Conservation (phyloP, 2,329 filamentous ascomycete species). For the Hawksworthiomyces lignivorus region DNA sequence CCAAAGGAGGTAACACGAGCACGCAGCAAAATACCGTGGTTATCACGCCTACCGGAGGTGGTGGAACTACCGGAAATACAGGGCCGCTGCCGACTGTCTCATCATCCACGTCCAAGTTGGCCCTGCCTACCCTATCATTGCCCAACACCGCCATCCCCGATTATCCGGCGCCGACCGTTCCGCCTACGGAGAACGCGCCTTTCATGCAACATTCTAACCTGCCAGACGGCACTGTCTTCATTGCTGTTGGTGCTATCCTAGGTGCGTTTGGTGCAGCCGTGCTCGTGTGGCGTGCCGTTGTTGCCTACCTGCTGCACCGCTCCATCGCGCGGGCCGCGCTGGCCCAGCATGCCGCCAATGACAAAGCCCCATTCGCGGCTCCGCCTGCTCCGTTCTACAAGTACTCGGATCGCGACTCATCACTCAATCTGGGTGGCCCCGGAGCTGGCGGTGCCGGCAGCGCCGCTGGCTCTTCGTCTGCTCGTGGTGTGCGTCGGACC, state of each 20-base stretch:
- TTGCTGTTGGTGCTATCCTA: conserved; percentile 81
- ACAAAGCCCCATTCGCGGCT: conserved; percentile 57
- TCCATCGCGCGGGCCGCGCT: conserved; percentile 81
- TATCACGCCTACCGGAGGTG: conserved; percentile 7
- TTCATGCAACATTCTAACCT: conserved; percentile 84
- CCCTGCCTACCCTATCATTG: conserved; percentile 35
- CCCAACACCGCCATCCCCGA: conserved; percentile 35
- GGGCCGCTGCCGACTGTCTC: conserved; percentile 16
- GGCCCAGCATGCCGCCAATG: conserved; percentile 60
- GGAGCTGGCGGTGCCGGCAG: conserved; percentile 23
- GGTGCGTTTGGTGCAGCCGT: conserved; percentile 77
- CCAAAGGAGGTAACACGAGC: conserved; percentile 12
- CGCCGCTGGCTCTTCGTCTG: conserved; percentile 19
- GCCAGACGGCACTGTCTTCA: conserved; percentile 93
- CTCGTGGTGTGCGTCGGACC: conserved; percentile 43
- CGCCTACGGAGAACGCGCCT: conserved; percentile 74
- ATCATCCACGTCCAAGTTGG: conserved; percentile 13
- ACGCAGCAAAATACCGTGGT: conserved; percentile 8
- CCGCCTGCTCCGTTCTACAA: conserved; percentile 56
- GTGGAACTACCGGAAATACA: background rate
- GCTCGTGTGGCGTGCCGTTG: conserved; percentile 77
- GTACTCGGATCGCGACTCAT: conserved; percentile 52
- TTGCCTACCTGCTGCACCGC: conserved; percentile 86
- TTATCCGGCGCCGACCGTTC: conserved; percentile 68
- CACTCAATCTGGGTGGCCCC: conserved; percentile 38